These are phyloP conservation scores for Botryotinia convoluta DNA, from an alignment of 2,329 filamentous ascomycete species.

Conservation along the genomic window DNA sequence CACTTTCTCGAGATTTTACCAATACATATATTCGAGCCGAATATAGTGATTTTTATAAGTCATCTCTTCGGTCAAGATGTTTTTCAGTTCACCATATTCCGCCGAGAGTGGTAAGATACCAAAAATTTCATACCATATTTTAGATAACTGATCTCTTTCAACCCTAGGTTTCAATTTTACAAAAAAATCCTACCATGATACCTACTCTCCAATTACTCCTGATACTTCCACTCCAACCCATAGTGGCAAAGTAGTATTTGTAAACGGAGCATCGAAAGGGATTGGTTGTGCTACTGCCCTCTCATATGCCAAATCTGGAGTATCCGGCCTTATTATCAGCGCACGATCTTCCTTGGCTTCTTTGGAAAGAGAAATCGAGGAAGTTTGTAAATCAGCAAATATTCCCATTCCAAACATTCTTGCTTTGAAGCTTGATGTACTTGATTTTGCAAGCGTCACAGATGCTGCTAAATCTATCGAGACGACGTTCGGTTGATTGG, in stretches of 20 bases:
- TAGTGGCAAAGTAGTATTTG: neutral
- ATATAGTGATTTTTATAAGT: neutral
- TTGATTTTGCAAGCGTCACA: neutral
- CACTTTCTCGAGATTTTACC: neutral
- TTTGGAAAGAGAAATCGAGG: neutral
- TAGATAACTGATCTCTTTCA: neutral
- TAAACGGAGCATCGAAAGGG: neutral
- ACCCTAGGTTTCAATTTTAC: constrained; percentile 1
- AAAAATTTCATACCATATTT: neutral
- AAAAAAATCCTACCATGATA: constrained; percentile 21
- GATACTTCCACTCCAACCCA: neutral
- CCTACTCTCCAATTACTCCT: neutral
- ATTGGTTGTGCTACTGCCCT: neutral
- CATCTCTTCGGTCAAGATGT: neutral
- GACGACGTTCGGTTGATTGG: neutral
- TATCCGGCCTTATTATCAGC: neutral
- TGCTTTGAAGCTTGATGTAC: neutral
- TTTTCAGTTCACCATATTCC: neutral
- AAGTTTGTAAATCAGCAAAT: neutral
- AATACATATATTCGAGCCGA: neutral
- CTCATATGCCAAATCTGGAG: neutral
- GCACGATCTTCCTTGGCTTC: neutral
- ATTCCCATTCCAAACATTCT: neutral
- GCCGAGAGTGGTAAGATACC: neutral
- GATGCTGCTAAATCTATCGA: neutral